Evolutionary conservation across 306 rosid genomes (phyloP).

Genomic region (Castanea crenata): DNA sequence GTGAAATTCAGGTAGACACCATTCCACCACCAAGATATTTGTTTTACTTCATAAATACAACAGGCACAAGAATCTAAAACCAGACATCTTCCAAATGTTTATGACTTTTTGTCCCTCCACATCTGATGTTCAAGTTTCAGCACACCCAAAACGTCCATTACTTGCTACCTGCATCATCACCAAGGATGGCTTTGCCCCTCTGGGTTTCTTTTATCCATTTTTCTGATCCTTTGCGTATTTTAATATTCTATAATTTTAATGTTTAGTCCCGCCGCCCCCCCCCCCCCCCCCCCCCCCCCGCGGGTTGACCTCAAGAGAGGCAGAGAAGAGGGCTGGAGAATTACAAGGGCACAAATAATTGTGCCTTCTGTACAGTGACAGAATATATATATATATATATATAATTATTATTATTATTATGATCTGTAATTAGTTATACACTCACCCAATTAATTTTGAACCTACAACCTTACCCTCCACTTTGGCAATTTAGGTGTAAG

Average conservation of each 20-base stretch:
- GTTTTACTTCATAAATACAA: background rate
- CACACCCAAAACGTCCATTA: background rate
- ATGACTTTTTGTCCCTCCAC: background rate
- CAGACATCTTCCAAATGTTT: background rate
- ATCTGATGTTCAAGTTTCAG: background rate
- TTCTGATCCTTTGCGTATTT: background rate
- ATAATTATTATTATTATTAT: no score
- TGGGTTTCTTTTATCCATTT: background rate
- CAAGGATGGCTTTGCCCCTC: background rate
- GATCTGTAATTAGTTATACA: no score
- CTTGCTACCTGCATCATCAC: background rate
- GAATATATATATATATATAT: no score
- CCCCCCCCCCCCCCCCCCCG: no score
- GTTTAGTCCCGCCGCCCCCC: background rate
- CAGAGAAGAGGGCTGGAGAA: background rate
- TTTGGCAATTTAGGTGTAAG: background rate
- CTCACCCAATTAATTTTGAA: no score
- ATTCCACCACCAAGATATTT: background rate
- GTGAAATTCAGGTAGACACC: background rate
- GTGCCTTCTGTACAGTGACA: no score
- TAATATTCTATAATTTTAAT: background rate
- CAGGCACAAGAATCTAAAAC: background rate
- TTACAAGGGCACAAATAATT: no score
- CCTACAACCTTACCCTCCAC: no score
- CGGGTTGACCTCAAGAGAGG: background rate